These are phyloP conservation scores for Ilyonectria mors-panacis DNA, from an alignment of 2,329 filamentous ascomycete species.

Conservation along the genomic window DNA sequence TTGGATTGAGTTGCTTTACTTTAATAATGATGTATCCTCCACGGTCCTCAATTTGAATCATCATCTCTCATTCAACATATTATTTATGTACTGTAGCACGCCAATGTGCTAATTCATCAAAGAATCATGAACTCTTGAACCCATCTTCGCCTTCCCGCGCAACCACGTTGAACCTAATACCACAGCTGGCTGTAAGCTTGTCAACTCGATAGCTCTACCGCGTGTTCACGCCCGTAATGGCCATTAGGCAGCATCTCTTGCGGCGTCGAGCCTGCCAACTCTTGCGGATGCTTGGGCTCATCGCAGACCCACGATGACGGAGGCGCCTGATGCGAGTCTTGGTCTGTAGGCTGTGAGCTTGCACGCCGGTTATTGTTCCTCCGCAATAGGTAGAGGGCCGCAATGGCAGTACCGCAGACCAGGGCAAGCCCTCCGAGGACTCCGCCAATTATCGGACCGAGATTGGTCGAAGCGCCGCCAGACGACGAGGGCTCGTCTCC, in stretches of 20 bases:
- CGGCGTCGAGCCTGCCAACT: not conserved
- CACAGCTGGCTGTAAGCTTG: not conserved
- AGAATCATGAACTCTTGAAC: no score
- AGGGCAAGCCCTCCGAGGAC: slow-evolving; percentile 53
- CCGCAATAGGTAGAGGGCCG: slow-evolving; percentile 9
- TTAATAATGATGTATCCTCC: no score
- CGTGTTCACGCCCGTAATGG: not conserved
- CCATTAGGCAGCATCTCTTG: not conserved
- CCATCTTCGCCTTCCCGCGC: no score
- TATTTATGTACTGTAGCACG: no score
- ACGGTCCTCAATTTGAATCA: no score
- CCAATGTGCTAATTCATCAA: no score
- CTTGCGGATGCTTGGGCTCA: not conserved
- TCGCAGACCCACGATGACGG: not conserved
- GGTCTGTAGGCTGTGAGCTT: not conserved
- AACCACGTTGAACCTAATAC: not conserved
- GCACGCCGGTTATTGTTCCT: not conserved
- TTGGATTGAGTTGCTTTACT: no score
- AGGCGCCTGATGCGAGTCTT: not conserved
- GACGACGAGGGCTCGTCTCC: not conserved
- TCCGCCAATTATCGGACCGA: slow-evolving; percentile 53
- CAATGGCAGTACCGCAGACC: slow-evolving; percentile 49
- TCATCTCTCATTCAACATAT: no score
- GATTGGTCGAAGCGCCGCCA: slow-evolving; percentile 40
- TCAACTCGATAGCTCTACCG: not conserved